Evolutionary conservation across 1,284 basidiomycete genomes (phyloP), one percentile per base, ranked within the genome.

Genomic region (Ganoderma boninense): DNA sequence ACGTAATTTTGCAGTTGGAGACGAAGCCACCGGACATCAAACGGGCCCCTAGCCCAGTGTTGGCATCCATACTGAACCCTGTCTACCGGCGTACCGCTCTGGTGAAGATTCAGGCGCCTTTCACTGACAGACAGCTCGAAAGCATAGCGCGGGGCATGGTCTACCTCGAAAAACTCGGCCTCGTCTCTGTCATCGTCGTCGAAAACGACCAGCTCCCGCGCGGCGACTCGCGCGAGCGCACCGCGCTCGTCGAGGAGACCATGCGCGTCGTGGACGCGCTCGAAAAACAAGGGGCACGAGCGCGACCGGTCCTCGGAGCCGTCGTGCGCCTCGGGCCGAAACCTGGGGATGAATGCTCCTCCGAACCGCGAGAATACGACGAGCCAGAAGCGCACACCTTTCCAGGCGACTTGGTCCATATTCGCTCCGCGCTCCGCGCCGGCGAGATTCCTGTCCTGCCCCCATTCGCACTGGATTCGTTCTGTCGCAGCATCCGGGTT

Each of bases 21-120:
- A 69, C 69, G 6, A 75, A 69, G 44, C 76, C 78, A 43, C 78
- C 77, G 59, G 78, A 79, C 52, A 77, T 78, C 69, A 68, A 73
- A 52, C 74, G 77, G 71, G 75, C 77, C 69, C 56, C 80, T 29
- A 91, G 87, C 75, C 88, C 87, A 2, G 86, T 97, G 71, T 87
- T 96, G 69, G 88, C 91, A 14, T 93, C 93, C n/a, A 93, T 98
- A 68, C 85, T 98, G 32, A 88, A 96, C 78, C 96, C 96, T 5
- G 89, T 95, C 63, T 87, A 90, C 75, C 87, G 90, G 57, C 92
- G 95, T 69, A 96, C 96, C 1, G 97, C 97, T 1, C 90, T 99
- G 11, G 97, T 99, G 79, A 99, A 99, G 82, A 86, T 99, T 16
- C 98, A 99, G 81, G 96, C 97, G 3, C 98, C 98, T 0, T 99